Evolutionary conservation across 2,329 filamentous ascomycete species (phyloP), one percentile per base, ranked within the genome.

Genomic region (Aspergillus thermomutatus): DNA sequence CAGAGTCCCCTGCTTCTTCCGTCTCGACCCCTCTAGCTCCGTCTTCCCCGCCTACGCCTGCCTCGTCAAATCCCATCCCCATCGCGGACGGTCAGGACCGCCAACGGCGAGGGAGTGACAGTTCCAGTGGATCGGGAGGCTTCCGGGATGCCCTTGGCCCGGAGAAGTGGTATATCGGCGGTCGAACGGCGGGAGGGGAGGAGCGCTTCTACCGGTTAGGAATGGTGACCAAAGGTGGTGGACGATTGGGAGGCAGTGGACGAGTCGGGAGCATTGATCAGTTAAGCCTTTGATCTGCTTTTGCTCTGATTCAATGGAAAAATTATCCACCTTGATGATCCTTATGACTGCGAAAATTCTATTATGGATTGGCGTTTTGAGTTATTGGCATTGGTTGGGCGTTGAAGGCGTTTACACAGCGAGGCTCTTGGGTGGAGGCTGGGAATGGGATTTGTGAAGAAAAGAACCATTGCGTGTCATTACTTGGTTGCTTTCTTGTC

Each of bases 131-230:
- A 19, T 79, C 75, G 2, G 76, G 76, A 14, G 79, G 78, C 2
- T 80, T 80, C 55, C 70, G 77, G 7, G 79, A 80, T 64, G 74
- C 76, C 0, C 57, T 79, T 9, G 77, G 77, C 0, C 69, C 73
- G 2, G 78, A 80, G 66, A 80, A 80, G 61, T 81, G 79, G 79
- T 81, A 80, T 66, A 78, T 81, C 26, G 79, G 79, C 3, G 79
- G 79, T 4, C 69, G 76, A 37, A 80, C 75, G 23, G 72, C 76
- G 10, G 70, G 65, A 17, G 79, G 79, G 0, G 79, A 81, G 64
- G 79, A 81, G 59, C 72, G 76, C 50, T 79, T 80, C 55, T 80
- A 80, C 55, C 71, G 75, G 8, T 60, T 81, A 6, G 78, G 79
- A 3, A 75, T 80, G 72, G 78, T 80, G 23, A 78, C 75, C 4